Evolutionary conservation across 768 basidiomycete genomes (phyloP), one percentile per base, ranked within the genome.

Genomic region (Ramaria sp.): DNA sequence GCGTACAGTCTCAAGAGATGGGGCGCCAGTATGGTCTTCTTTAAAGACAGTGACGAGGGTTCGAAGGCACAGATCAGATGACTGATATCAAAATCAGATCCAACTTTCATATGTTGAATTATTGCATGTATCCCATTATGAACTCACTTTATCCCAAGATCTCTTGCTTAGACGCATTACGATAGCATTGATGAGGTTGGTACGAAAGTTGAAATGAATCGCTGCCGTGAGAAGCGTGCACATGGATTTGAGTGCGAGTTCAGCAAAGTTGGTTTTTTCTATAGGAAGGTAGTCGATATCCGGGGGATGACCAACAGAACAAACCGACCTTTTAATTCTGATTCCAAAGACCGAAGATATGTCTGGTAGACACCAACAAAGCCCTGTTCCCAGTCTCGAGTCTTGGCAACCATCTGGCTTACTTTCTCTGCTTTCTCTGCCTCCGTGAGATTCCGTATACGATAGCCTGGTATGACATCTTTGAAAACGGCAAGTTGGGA

Each of bases 131-230:
- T n/a, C 22, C n/a, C 20, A 12, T 3, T 39, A 30, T n/a, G 39
- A 25, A 67, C 82, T 64, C 62, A 93, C 95, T 68, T 82, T 75
- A 69, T 93, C 87, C 93, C 94, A 98, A 18, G 85, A 82, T 64
- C 78, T 85, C 65, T 79, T 81, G 65, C 92, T 93, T 45, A 98
- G 68, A 13, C 81, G 79, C 48, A 84, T 81, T 22, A 97, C 81
- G 56, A 98, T 73, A 48, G 85, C 84, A 57, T 82, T 82, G 81
- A 96, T 90, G 61, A 99, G 77, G 71, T 98, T 96, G 60, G 80
- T 75, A 43, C 88, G 81, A 67, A 97, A 98, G 71, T 98, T 99
- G 81, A 99, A 99, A 70, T 98, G 93, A 13, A 90, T 87, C 58
- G 83, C 80, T 64, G 90, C 83, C 18, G 77, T 75, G 24, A 92